Evolutionary conservation across 176 grass and related monocot species (phyloP).

Genomic region (Bromus sterilis): DNA sequence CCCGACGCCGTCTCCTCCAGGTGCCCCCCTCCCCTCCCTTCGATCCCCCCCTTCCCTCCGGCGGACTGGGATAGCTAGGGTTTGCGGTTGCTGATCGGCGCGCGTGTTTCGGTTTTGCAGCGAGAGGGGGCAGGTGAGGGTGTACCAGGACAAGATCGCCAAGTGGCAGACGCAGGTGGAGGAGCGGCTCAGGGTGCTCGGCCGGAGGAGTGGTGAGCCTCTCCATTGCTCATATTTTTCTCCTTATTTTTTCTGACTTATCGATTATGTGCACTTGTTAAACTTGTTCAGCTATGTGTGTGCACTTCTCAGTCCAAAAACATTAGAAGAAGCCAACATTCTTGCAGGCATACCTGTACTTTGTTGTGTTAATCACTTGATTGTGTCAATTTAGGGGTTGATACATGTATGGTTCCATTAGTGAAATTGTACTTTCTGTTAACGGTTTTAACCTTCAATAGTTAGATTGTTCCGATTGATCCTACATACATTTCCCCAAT

Average conservation of each 20-base stretch:
- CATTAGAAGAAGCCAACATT: background rate
- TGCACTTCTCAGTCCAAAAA: background rate
- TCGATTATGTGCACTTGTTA: background rate
- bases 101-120: conserved; percentile 15
- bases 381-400: background rate
- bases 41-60: background rate
- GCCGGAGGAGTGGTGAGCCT: conserved; percentile 55
- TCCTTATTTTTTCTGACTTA: background rate
- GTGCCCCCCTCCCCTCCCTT: conserved; percentile 3
- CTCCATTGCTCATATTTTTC: background rate
- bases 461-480: background rate
- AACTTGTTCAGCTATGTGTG: background rate
- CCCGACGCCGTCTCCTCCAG: conserved; percentile 71
- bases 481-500: background rate
- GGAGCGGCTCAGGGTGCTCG: conserved; percentile 66
- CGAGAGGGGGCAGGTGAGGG: conserved; percentile 62
- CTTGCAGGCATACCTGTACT: background rate
- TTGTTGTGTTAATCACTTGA: background rate
- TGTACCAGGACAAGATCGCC: conserved; percentile 87
- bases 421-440: background rate
- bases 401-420: background rate
- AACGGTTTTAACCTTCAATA: background rate
- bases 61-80: background rate
- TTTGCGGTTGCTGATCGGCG: background rate
- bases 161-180: conserved; percentile 82